These are phyloP conservation scores for Apiospora phragmitis DNA, from an alignment of 2,329 filamentous ascomycete genomes.

Conservation along the genomic window DNA sequence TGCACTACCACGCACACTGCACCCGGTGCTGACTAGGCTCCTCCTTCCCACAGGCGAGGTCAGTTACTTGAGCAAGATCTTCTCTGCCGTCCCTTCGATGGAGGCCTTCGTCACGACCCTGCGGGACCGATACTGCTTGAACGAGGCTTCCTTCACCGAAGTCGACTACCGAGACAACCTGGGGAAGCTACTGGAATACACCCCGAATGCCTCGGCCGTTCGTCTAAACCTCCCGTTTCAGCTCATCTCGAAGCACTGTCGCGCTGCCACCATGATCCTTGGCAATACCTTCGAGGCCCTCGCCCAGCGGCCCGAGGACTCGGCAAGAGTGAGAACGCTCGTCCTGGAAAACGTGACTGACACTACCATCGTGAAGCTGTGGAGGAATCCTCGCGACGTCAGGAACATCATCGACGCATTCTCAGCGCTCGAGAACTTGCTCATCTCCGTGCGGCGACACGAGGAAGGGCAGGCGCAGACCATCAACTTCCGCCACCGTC, in stretches of 20 bases:
- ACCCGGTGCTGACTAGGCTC: constrained; percentile 15
- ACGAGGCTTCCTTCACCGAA: constrained; percentile 49
- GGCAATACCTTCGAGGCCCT: constrained; percentile 53
- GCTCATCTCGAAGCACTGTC: constrained; percentile 45
- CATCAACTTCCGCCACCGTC: constrained; percentile 42
- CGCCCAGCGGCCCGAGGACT: constrained; percentile 45
- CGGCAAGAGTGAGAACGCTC: constrained; percentile 42
- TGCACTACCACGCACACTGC: background rate
- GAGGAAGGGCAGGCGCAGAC: constrained; percentile 37
- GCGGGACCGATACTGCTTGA: constrained; percentile 49
- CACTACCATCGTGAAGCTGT: constrained; percentile 47
- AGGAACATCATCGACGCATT: constrained; percentile 47
- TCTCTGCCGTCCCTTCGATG: constrained; percentile 48
- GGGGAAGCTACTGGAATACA: constrained; percentile 43
- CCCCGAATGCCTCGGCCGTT: constrained; percentile 45
- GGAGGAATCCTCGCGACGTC: constrained; percentile 52
- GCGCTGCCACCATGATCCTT: constrained; percentile 51
- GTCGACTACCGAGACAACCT: constrained; percentile 44
- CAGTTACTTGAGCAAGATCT: constrained; percentile 46
- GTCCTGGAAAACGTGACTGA: constrained; percentile 54
- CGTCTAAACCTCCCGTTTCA: constrained; percentile 54
- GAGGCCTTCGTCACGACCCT: constrained; percentile 43
- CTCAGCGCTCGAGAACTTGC: constrained; percentile 42
- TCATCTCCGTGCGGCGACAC: constrained; percentile 47
- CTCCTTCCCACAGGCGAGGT: constrained; percentile 43